phyloP scores from a whole-genome alignment of 129 eudicot species.

The Flaveria ramosissima region DNA sequence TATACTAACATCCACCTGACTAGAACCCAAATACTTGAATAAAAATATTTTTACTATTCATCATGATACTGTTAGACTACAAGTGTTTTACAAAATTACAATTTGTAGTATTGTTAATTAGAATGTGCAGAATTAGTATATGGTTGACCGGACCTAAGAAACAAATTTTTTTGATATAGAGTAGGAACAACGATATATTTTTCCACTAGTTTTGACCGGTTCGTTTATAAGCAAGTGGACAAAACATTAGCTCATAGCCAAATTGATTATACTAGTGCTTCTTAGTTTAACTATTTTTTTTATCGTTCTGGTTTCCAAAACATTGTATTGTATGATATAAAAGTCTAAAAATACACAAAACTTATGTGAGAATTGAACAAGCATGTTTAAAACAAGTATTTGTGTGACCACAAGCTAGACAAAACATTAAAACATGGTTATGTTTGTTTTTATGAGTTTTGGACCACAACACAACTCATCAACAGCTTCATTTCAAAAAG shows the following conservation, averaged over 20 bases:
- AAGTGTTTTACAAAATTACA: neutral
- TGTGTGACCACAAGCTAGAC: constrained; percentile 29
- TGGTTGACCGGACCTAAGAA: neutral
- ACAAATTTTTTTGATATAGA: neutral
- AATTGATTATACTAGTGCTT: no score
- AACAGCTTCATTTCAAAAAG: constrained; percentile 26
- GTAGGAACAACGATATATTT: no score
- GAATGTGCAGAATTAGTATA: neutral
- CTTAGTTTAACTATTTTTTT: no score
- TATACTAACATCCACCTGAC: no score
- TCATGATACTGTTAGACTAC: no score
- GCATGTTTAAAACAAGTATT: constrained; percentile 18
- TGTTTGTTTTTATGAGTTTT: constrained; percentile 25
- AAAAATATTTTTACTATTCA: no score
- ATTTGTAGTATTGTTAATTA: neutral
- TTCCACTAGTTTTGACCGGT: no score
- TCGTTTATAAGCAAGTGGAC: no score
- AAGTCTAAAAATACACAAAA: neutral
- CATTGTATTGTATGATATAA: neutral
- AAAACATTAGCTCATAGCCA: no score
- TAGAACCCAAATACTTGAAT: no score
- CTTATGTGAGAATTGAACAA: neutral
- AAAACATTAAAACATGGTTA: constrained; percentile 15
- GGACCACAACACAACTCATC: constrained; percentile 46
- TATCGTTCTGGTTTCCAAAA: no score